Conservation (phyloP, 345 rosid genomes). For the Excoecaria agallocha region DNA sequence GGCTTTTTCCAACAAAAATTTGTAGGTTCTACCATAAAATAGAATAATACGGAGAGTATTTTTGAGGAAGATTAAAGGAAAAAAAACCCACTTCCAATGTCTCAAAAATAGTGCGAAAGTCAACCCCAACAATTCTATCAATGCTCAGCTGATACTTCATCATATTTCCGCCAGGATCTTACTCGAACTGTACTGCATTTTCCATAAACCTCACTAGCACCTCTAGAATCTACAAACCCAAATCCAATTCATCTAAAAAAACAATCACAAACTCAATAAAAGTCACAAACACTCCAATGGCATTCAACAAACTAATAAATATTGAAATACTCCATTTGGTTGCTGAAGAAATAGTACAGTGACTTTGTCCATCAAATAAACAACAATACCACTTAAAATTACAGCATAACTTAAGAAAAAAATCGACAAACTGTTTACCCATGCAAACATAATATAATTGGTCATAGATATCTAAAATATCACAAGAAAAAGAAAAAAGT, state of each 20-base stretch:
- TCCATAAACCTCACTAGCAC: slow-evolving; percentile 66
- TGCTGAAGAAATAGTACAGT: not conserved
- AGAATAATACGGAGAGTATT: not conserved
- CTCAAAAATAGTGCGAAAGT: slow-evolving; percentile 57
- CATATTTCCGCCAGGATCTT: slow-evolving; percentile 40
- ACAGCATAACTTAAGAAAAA: not conserved
- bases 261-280: slow-evolving; percentile 40
- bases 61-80: slow-evolving; percentile 8
- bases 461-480: not conserved
- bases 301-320: slow-evolving; percentile 13
- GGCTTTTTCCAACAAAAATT: not conserved
- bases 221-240: slow-evolving; percentile 91
- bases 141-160: slow-evolving; percentile 51
- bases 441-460: too few species aligned
- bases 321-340: not conserved
- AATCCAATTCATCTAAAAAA: slow-evolving; percentile 57
- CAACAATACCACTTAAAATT: not conserved
- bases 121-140: slow-evolving; percentile 49
- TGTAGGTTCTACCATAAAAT: not conserved
- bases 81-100: slow-evolving; percentile 74
- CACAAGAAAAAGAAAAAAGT: not conserved
- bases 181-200: slow-evolving; percentile 68
- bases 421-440: not conserved
- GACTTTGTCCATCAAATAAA: not conserved
- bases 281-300: slow-evolving; percentile 35